Evolutionary conservation across 1,284 basidiomycete species (phyloP).

Genomic region (Hortiboletus rubellus): DNA sequence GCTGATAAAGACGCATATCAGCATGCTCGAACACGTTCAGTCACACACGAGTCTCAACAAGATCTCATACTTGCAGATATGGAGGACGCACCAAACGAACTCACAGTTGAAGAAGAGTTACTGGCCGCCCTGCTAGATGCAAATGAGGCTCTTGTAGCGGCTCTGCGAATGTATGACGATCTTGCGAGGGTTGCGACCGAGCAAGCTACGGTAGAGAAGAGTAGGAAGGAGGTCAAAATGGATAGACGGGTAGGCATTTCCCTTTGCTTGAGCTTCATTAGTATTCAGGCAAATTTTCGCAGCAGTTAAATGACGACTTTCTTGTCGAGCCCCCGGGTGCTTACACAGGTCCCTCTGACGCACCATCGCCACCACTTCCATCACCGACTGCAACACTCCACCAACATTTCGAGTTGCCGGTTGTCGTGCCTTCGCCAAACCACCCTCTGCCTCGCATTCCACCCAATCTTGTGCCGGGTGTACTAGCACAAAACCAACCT

Average conservation of each 20-base stretch:
- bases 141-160: conserved; percentile 55
- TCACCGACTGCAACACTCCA: conserved; percentile 40
- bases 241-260: conserved; percentile 52
- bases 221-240: conserved; percentile 56
- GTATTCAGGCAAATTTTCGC: background rate
- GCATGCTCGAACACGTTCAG: conserved; percentile 24
- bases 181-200: conserved; percentile 65
- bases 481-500: conserved; percentile 18
- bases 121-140: conserved; percentile 65
- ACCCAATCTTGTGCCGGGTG: conserved; percentile 24
- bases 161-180: conserved; percentile 60
- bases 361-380: conserved; percentile 39
- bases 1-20: conserved; percentile 22
- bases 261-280: background rate
- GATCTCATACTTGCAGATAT: conserved; percentile 21
- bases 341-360: conserved; percentile 33
- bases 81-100: conserved; percentile 41
- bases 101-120: conserved; percentile 60
- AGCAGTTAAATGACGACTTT: conserved; percentile 33
- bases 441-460: conserved; percentile 44
- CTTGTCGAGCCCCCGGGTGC: conserved; percentile 20
- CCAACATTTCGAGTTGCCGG: conserved; percentile 35
- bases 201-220: conserved; percentile 59
- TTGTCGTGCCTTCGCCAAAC: conserved; percentile 34
- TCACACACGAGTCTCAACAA: conserved; percentile 23